Percentiles rank a stretch among this genome's conserved stretches.
Evolutionary conservation across 139 green algal genomes (phyloP).

Genomic region (Gonium pectorale): DNA sequence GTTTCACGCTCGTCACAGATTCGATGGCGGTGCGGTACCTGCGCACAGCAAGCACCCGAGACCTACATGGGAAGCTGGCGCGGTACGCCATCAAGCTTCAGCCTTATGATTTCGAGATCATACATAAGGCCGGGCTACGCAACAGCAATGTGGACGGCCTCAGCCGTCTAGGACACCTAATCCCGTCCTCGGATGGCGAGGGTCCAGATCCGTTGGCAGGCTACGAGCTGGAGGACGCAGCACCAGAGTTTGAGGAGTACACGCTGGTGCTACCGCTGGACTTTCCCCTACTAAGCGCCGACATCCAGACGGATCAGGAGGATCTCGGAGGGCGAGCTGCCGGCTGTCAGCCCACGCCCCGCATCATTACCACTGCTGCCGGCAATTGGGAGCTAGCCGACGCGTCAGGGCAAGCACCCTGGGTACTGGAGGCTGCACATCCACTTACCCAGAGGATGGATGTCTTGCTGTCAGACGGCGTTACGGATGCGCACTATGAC

Average conservation of each 20-base stretch:
- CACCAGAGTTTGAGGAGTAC: neutral
- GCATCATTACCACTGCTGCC: no score
- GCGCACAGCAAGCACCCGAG: constrained; percentile 8
- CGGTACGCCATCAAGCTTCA: constrained; percentile 47
- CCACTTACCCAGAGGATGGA: no score
- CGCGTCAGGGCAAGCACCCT: no score
- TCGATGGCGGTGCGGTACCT: constrained; percentile 25
- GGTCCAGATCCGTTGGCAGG: neutral
- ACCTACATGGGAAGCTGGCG: constrained; percentile 12
- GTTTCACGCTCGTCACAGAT: constrained; percentile 48
- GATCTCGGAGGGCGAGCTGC: neutral
- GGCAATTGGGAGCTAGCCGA: no score
- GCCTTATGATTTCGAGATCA: constrained; percentile 37
- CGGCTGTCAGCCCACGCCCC: neutral
- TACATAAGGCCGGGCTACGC: neutral
- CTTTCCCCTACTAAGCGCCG: no score
- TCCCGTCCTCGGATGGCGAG: no score
- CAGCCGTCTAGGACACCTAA: constrained; percentile 12
- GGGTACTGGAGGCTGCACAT: no score
- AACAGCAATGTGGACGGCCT: constrained; percentile 17
- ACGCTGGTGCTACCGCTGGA: neutral
- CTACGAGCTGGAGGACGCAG: neutral
- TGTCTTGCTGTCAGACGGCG: no score
- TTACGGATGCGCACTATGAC: no score
- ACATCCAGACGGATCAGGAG: no score